Evolutionary conservation across 1,139 yeast species (phyloP).

Genomic region (Diutina siamensis): DNA sequence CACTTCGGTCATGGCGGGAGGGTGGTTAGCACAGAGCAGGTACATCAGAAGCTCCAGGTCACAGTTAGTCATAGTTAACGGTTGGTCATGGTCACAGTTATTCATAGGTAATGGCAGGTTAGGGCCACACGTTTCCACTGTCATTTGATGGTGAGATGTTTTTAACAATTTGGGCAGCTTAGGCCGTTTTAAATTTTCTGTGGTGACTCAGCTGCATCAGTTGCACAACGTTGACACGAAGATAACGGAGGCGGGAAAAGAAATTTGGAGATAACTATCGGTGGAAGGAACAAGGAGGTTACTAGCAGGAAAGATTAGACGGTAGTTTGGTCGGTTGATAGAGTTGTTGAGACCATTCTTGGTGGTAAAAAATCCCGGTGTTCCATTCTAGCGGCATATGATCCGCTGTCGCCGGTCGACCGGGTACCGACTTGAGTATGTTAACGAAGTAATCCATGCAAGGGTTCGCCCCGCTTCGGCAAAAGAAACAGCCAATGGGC

Average conservation of each 20-base stretch:
- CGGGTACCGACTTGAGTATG: not conserved
- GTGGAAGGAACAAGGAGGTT: no score
- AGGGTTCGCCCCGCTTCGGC: not conserved
- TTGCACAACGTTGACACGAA: no score
- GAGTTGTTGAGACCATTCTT: no score
- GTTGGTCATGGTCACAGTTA: not conserved
- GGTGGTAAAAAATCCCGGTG: no score
- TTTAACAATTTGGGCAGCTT: not conserved
- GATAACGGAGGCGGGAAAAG: no score
- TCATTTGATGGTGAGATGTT: no score
- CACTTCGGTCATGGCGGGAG: not conserved
- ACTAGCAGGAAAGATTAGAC: no score
- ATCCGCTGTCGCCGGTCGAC: not conserved
- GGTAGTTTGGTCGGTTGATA: no score
- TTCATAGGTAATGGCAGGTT: no score
- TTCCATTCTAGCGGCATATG: no score
- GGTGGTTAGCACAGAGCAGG: not conserved
- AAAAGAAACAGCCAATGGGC: not conserved
- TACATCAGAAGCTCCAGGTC: conserved; percentile 6
- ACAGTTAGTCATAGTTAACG: not conserved
- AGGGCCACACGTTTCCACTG: no score
- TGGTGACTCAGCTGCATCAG: conserved; percentile 5
- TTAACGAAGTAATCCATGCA: not conserved
- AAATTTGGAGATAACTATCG: no score
- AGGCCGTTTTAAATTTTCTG: not conserved